These are phyloP conservation scores for Globisporangium canariense DNA, from an alignment of 352 stramenopile genomes.

Conservation along the genomic window DNA sequence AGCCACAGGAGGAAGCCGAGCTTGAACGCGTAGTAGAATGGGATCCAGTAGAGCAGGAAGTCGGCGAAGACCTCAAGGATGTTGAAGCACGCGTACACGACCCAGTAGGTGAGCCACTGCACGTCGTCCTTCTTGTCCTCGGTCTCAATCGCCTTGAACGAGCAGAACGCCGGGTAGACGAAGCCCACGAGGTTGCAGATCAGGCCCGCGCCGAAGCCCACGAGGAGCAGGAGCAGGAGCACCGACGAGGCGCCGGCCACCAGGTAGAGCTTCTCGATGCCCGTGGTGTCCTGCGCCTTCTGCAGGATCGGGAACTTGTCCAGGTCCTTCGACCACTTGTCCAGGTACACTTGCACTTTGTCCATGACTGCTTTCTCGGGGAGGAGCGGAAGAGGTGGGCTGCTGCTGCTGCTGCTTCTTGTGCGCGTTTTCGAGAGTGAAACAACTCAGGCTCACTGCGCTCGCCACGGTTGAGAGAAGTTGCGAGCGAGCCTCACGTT, in stretches of 20 bases:
- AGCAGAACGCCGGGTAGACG: constrained; percentile 78
- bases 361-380: constrained; percentile 43
- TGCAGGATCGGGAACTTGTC: constrained; percentile 80
- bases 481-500: constrained; percentile 9
- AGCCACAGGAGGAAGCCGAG: constrained; percentile 96
- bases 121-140: constrained; percentile 79
- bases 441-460: constrained; percentile 5
- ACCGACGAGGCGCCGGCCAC: constrained; percentile 55
- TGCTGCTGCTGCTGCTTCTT: constrained; percentile 2
- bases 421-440: constrained; percentile 19
- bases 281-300: constrained; percentile 74
- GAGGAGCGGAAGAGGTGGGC: neutral
- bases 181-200: constrained; percentile 86
- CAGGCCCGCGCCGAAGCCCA: constrained; percentile 82
- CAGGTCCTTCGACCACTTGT: constrained; percentile 86
- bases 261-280: constrained; percentile 89
- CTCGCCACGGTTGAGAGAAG: constrained; percentile 15
- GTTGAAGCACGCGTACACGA: constrained; percentile 97
- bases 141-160: constrained; percentile 85
- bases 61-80: constrained; percentile 96
- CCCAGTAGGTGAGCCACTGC: constrained; percentile 97
- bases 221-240: constrained; percentile 73
- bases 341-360: constrained; percentile 78
- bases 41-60: constrained; percentile 96
- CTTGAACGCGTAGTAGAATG: constrained; percentile 99